These are phyloP conservation scores for Sutorius australiensis DNA, from an alignment of 768 basidiomycete genomes.

Conservation along the genomic window DNA sequence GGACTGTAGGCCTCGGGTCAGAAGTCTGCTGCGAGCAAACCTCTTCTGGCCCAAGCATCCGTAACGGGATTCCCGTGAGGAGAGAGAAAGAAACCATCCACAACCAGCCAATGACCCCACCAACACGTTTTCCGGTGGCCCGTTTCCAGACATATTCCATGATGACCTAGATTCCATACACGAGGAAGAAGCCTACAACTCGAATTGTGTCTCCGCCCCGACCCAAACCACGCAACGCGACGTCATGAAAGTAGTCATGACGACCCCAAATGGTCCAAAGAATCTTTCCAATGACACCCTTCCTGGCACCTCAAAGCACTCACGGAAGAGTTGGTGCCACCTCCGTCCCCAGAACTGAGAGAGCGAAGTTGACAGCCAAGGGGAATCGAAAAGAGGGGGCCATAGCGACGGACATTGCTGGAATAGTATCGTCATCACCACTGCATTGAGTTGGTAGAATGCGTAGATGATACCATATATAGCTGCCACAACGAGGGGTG, in stretches of 20 bases:
- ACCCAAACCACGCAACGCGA: constrained; percentile 57
- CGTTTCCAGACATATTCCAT: constrained; percentile 47
- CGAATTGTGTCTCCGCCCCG: constrained; percentile 43
- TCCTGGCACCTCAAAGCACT: constrained; percentile 52
- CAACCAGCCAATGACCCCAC: constrained; percentile 45
- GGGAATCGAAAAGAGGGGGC: constrained; percentile 60
- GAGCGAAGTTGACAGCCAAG: constrained; percentile 56
- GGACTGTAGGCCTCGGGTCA: constrained; percentile 20
- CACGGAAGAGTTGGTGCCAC: constrained; percentile 70
- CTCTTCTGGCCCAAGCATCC: constrained; percentile 37
- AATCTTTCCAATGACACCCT: constrained; percentile 37
- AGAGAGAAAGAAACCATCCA: constrained; percentile 52
- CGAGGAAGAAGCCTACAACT: constrained; percentile 51
- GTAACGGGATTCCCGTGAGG: constrained; percentile 44
- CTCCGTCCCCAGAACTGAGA: constrained; percentile 55
- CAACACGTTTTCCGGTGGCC: constrained; percentile 42
- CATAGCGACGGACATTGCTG: constrained; percentile 49
- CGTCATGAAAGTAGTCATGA: constrained; percentile 57
- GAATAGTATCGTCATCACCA: constrained; percentile 45
- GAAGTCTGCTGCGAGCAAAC: constrained; percentile 15
- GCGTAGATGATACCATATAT: constrained; percentile 45
- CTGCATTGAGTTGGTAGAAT: constrained; percentile 39
- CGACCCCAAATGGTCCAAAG: constrained; percentile 45
- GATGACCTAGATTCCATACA: constrained; percentile 50
- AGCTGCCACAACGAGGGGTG: constrained; percentile 39